These are phyloP conservation scores for Reutealis trisperma DNA, from an alignment of 345 rosid species.

Conservation along the genomic window DNA sequence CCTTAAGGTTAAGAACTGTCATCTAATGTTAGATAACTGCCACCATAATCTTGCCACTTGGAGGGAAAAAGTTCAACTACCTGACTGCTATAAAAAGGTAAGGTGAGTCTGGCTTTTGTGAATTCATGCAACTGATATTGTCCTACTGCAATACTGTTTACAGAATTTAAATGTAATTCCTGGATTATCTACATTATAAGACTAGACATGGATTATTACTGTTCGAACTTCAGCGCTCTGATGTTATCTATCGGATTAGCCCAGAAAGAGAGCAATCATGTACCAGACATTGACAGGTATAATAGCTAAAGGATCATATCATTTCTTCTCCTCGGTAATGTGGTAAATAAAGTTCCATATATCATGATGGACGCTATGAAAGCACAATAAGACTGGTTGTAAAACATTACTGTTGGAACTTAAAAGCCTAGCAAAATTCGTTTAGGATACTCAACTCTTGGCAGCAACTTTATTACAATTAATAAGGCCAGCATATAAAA, in stretches of 20 bases:
- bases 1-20: not conserved
- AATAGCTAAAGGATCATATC: not conserved
- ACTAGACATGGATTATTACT: not conserved
- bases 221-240: not conserved
- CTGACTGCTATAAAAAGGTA: conserved; percentile 4
- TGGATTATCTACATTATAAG: not conserved
- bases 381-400: not conserved
- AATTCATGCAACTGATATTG: not conserved
- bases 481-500: not conserved
- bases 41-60: not conserved
- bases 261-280: not conserved
- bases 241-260: not conserved
- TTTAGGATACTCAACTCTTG: not conserved
- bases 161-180: not conserved
- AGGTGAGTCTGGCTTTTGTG: not conserved
- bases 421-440: not conserved
- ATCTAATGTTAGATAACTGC: not conserved
- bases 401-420: conserved; percentile 1
- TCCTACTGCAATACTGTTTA: not conserved
- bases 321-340: not conserved
- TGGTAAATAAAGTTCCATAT: not conserved
- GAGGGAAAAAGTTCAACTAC: not conserved
- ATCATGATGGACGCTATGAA: not conserved
- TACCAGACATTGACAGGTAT: not conserved
- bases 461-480: not conserved